Evolutionary conservation across 768 basidiomycete species (phyloP).

Genomic region (Phaeolepiota aurea): DNA sequence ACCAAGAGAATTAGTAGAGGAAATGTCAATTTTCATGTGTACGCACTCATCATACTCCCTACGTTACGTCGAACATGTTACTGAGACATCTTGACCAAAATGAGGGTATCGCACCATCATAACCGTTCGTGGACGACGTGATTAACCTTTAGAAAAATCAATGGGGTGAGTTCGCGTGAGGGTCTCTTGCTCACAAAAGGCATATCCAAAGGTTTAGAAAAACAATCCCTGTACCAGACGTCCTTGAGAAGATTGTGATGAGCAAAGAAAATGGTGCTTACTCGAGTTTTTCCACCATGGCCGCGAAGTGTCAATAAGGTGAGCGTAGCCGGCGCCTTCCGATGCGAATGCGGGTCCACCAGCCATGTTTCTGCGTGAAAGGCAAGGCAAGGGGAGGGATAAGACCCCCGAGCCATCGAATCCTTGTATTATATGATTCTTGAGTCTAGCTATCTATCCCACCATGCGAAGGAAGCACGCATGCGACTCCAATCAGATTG

Average conservation of each 20-base stretch:
- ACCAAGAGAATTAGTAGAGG: too few species aligned
- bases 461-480: not conserved
- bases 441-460: too few species aligned
- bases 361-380: conserved; percentile 39
- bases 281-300: conserved; percentile 57
- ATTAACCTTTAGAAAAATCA: conserved; percentile 31
- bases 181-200: conserved; percentile 29
- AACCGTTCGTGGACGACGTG: conserved; percentile 56
- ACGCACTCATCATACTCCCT: conserved; percentile 52
- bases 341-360: conserved; percentile 29
- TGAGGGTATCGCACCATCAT: conserved; percentile 44
- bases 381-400: conserved; percentile 3
- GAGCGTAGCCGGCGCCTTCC: conserved; percentile 24
- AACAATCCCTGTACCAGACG: conserved; percentile 28
- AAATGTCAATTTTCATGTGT: too few species aligned
- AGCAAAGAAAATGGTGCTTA: conserved; percentile 12
- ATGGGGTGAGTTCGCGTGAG: not conserved
- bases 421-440: too few species aligned
- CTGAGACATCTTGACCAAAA: too few species aligned
- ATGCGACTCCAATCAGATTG: not conserved
- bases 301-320: conserved; percentile 38
- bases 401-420: too few species aligned
- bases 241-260: not conserved
- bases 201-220: conserved; percentile 47
- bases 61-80: not conserved